A percentile compares a stretch with the other conserved stretches of the same genome.
Conservation (phyloP, 306 rosid species). For the Acacia crassicarpa region DNA sequence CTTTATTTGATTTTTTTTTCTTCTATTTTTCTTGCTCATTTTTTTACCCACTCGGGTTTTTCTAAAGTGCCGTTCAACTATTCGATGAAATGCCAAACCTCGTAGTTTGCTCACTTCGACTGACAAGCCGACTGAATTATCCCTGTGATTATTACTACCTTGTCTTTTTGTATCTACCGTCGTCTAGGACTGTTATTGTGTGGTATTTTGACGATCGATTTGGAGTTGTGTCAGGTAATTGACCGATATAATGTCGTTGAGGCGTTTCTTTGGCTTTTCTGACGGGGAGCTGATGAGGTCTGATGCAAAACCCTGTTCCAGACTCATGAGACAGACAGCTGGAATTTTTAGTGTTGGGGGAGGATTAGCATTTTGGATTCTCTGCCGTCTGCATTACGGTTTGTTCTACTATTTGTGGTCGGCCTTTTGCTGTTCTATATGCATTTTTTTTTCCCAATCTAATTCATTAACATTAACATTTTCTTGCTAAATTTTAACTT, state of each 20-base stretch:
- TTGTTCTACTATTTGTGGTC: constrained; percentile 24
- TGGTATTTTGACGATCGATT: constrained; percentile 4
- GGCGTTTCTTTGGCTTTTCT: constrained; percentile 73
- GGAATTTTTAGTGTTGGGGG: constrained; percentile 86
- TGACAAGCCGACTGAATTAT: too few relatives aligned
- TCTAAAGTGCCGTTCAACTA: constrained; percentile 27
- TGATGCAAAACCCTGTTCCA: constrained; percentile 82
- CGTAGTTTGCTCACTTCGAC: too few relatives aligned
- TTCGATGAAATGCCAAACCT: constrained; percentile 32
- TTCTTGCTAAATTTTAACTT: not conserved
- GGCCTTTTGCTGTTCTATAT: not conserved
- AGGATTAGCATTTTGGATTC: constrained; percentile 83
- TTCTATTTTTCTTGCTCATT: constrained; percentile 1
- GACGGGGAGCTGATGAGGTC: constrained; percentile 91
- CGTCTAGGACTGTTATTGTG: not conserved
- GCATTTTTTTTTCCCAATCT: not conserved
- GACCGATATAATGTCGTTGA: constrained; percentile 57
- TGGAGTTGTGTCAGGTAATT: constrained; percentile 29
- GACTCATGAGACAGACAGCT: constrained; percentile 85
- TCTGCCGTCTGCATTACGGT: constrained; percentile 90
- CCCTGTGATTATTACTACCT: too few relatives aligned
- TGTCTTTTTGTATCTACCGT: not conserved
- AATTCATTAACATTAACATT: not conserved
- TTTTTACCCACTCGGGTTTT: not conserved
- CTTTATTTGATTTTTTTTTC: not conserved